Conservation (phyloP, 108 stramenopile species). For the Mayamaea pseudoterrestris region DNA sequence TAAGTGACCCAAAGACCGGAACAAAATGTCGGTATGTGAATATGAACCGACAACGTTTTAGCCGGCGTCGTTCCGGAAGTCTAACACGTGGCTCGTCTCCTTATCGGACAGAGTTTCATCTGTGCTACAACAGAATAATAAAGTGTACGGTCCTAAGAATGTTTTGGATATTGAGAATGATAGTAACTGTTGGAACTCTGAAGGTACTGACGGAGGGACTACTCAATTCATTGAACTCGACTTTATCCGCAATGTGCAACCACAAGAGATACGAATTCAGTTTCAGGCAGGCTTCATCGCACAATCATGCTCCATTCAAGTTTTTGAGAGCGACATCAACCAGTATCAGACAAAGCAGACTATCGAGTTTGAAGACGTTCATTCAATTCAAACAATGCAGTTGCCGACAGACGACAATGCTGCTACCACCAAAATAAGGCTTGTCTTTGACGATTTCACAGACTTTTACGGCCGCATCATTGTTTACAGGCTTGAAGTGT, state of each 20-base stretch:
- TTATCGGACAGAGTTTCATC: slow-evolving; percentile 50
- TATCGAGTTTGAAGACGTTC: slow-evolving; percentile 35
- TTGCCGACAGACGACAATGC: slow-evolving; percentile 2
- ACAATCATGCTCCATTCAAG: slow-evolving; percentile 7
- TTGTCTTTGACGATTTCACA: slow-evolving; percentile 26
- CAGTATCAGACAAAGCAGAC: slow-evolving; percentile 12
- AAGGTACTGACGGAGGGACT: slow-evolving; percentile 14
- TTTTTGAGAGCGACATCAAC: background rate
- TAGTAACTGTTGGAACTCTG: slow-evolving; percentile 48
- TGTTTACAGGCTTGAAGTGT: slow-evolving; percentile 39
- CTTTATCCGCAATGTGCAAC: slow-evolving; percentile 29
- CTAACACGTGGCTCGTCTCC: too few relatives aligned
- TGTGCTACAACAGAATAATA: slow-evolving; percentile 35
- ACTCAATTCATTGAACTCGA: slow-evolving; percentile 25
- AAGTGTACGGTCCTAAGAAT: slow-evolving; percentile 42
- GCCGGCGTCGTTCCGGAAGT: too few relatives aligned
- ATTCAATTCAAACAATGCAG: slow-evolving; percentile 26
- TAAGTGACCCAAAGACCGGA: too few relatives aligned
- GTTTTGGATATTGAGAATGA: slow-evolving; percentile 28
- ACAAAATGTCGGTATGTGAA: too few relatives aligned
- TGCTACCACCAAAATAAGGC: slow-evolving; percentile 15
- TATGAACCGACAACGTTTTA: too few relatives aligned
- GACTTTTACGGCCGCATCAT: slow-evolving; percentile 59
- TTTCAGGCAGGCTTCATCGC: slow-evolving; percentile 51
- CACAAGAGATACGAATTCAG: slow-evolving; percentile 26